Base-by-base conservation (phyloP, 148 eudicot species). In the Beta vulgaris region DNA sequence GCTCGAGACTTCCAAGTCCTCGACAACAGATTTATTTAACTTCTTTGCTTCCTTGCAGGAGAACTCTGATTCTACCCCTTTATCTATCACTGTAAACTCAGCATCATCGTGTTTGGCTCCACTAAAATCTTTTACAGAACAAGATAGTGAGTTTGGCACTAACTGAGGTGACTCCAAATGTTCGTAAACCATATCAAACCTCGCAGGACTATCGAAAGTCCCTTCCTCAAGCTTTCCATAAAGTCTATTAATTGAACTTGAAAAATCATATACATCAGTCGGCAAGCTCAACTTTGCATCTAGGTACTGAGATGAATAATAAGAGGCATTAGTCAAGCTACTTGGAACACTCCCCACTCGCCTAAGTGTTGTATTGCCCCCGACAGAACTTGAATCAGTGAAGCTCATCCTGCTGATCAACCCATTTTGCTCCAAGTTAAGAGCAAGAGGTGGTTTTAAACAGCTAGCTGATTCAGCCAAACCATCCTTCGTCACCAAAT, bases 221-320 rank as follows among this genome's bases (percentile, higher is more conserved):
- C 58, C 83, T 76, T 86, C 85, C 72, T 87, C 89, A 77, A 86
- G 86, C 78, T 85, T 87, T 73, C 77, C 80, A 68, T 83, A 82
- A 57, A 89, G 83, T 66, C 75, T 53, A 74, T 65, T 57, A 60
- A 88, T 53, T 12, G 90, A 86, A 40, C 59, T 73, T 26, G 83
- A 76, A 49, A 86, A 84, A 74, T 86, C 88, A 40, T 76, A 58
- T 25, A 44, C 46, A 69, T 73, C 80, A 74, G 82, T 77, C 0
- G 78, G 79, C 78, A 71, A 78, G 69, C 32, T 73, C 76, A 32
- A 36, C 51, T 79, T 77, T 26, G 72, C 55, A 76, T 89, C 89
- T 32, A 59, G 40, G 51, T 73, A 79, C 60, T 59, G 79, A 72
- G 88, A 79, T 59, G 83, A 73, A 35, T 54, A 42, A 15, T 55